Evolutionary conservation across 2,329 filamentous ascomycete species (phyloP).

Genomic region (Pochonia chlamydosporia): DNA sequence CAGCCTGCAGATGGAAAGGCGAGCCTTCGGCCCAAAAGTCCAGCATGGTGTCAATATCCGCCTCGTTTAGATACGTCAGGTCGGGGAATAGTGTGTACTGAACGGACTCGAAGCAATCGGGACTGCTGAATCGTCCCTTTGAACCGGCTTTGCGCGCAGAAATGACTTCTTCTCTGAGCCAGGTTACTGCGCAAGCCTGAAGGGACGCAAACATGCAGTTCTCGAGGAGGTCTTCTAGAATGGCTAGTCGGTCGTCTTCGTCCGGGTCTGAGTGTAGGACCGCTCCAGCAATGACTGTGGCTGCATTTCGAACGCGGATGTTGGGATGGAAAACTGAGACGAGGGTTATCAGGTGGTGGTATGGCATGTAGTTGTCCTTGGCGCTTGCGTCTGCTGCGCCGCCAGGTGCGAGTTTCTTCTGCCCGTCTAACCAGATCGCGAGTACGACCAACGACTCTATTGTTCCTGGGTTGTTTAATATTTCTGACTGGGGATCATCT

Average conservation of each 20-base stretch:
- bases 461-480: slow-evolving; percentile 45
- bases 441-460: slow-evolving; percentile 55
- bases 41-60: slow-evolving; percentile 34
- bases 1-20: slow-evolving; percentile 52
- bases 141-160: slow-evolving; percentile 29
- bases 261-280: slow-evolving; percentile 55
- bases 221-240: slow-evolving; percentile 59
- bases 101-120: slow-evolving; percentile 52
- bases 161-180: slow-evolving; percentile 59
- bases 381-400: slow-evolving; percentile 17
- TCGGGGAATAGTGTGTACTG: slow-evolving; percentile 58
- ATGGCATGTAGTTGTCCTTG: slow-evolving; percentile 48
- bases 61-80: slow-evolving; percentile 39
- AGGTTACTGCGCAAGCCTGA: slow-evolving; percentile 57
- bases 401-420: slow-evolving; percentile 32
- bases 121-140: slow-evolving; percentile 40
- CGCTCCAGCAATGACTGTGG: slow-evolving; percentile 45
- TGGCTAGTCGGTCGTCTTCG: slow-evolving; percentile 51
- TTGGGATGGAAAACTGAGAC: slow-evolving; percentile 52
- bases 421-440: slow-evolving; percentile 52
- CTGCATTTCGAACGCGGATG: slow-evolving; percentile 48
- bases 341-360: slow-evolving; percentile 54
- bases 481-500: slow-evolving; percentile 41
- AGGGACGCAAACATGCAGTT: slow-evolving; percentile 59
- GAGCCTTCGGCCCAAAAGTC: slow-evolving; percentile 48